These are phyloP conservation scores for Leishmania major DNA, from an alignment of 208 protist genomes.

Conservation along the genomic window DNA sequence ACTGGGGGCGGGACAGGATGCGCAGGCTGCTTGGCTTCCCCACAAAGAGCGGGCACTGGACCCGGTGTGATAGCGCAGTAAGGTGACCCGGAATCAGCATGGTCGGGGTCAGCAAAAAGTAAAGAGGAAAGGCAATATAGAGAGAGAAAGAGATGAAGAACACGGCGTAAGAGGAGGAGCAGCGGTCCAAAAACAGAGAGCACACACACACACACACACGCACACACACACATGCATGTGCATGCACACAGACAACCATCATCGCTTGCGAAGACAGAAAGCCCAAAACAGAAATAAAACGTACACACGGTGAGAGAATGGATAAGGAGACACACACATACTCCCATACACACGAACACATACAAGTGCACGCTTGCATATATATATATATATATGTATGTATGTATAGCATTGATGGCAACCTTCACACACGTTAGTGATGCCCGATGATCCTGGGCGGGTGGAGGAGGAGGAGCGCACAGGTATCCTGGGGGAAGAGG, in stretches of 20 bases:
- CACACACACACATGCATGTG: background rate
- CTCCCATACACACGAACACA: background rate
- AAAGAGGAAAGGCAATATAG: background rate
- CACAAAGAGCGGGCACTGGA: background rate
- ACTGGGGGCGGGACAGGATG: background rate
- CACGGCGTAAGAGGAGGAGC: background rate
- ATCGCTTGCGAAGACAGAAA: background rate
- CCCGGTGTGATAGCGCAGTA: background rate
- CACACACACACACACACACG: background rate
- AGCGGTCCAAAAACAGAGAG: background rate
- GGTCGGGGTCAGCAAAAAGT: background rate
- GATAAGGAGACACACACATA: background rate
- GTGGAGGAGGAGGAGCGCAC: background rate
- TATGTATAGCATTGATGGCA: background rate
- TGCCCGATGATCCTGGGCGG: background rate
- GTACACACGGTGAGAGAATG: slow-evolving; percentile 3
- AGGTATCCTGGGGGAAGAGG: background rate
- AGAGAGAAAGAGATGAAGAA: background rate
- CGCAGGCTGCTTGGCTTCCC: background rate
- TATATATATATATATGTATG: too few species aligned
- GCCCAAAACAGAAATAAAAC: background rate
- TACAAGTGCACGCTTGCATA: background rate
- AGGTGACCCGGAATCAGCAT: background rate
- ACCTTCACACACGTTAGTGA: background rate
- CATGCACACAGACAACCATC: background rate